Conservation (phyloP, 768 basidiomycete genomes). For the Leccinum subgranulosum region DNA sequence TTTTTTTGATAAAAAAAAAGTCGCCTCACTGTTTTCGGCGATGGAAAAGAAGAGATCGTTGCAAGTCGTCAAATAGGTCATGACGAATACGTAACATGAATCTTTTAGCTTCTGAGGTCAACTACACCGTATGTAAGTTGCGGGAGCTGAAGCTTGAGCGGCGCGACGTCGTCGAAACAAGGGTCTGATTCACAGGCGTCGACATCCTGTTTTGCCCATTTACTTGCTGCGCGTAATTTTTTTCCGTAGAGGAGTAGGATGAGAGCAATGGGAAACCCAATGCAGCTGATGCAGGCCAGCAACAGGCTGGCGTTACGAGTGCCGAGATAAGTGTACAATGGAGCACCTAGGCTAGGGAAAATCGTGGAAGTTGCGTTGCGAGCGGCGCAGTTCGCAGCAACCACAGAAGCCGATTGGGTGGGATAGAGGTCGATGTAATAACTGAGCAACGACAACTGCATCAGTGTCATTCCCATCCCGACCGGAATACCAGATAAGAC, state of each 20-base stretch:
- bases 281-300: constrained; percentile 20
- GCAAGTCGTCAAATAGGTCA: neutral
- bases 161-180: neutral
- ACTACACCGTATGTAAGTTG: constrained; percentile 14
- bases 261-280: constrained; percentile 17
- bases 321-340: constrained; percentile 17
- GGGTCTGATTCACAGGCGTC: neutral
- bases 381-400: constrained; percentile 22
- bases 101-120: neutral
- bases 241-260: constrained; percentile 14
- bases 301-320: constrained; percentile 18
- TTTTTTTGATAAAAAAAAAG: neutral
- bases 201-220: constrained; percentile 18
- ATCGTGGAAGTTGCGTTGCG: constrained; percentile 15
- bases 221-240: constrained; percentile 14
- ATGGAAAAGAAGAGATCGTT: neutral
- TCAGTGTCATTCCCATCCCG: constrained; percentile 27
- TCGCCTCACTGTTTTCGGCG: neutral
- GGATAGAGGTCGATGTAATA: constrained; percentile 29
- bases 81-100: neutral
- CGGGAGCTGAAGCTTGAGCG: constrained; percentile 5
- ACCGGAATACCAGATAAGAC: constrained; percentile 25
- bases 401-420: constrained; percentile 19
- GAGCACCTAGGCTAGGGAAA: constrained; percentile 17
- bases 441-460: constrained; percentile 23